A percentile compares a stretch with the other conserved stretches of the same genome.
Evolutionary conservation across 768 basidiomycete species (phyloP).

Genomic region (Leccinum broughii): DNA sequence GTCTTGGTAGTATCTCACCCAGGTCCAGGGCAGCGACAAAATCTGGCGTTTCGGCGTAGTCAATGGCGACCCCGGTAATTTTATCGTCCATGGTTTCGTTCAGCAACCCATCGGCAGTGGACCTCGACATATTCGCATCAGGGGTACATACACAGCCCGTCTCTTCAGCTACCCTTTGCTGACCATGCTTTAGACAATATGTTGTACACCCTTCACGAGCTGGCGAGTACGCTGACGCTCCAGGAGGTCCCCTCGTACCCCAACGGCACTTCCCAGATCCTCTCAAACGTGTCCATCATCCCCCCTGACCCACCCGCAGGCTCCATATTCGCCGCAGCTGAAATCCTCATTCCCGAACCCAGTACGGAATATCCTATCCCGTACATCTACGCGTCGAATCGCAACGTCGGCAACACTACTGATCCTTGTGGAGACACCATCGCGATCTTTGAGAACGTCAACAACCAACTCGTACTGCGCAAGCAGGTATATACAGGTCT

Average conservation of each 20-base stretch:
- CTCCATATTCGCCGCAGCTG: conserved; percentile 52
- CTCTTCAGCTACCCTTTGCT: not conserved
- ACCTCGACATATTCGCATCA: conserved; percentile 51
- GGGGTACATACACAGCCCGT: conserved; percentile 22
- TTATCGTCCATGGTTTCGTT: conserved; percentile 59
- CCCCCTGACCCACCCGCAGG: conserved; percentile 41
- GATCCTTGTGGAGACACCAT: conserved; percentile 63
- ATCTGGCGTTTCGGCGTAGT: conserved; percentile 51
- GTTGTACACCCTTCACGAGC: conserved; percentile 56
- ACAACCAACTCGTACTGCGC: conserved; percentile 41
- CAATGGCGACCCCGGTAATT: conserved; percentile 43
- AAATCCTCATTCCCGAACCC: conserved; percentile 59
- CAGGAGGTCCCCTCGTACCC: conserved; percentile 49
- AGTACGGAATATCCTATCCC: conserved; percentile 47
- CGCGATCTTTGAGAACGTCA: conserved; percentile 55
- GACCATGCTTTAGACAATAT: conserved; percentile 41
- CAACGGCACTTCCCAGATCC: conserved; percentile 50
- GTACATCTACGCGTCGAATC: conserved; percentile 68
- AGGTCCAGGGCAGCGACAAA: conserved; percentile 58
- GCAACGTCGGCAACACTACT: conserved; percentile 50
- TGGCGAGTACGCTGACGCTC: conserved; percentile 55
- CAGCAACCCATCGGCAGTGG: conserved; percentile 57
- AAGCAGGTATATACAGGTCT: conserved; percentile 50
- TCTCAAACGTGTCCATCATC: conserved; percentile 51
- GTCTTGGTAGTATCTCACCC: not conserved